These are phyloP conservation scores for Pleurotus tuoliensis DNA, from an alignment of 768 basidiomycete genomes.

Conservation along the genomic window DNA sequence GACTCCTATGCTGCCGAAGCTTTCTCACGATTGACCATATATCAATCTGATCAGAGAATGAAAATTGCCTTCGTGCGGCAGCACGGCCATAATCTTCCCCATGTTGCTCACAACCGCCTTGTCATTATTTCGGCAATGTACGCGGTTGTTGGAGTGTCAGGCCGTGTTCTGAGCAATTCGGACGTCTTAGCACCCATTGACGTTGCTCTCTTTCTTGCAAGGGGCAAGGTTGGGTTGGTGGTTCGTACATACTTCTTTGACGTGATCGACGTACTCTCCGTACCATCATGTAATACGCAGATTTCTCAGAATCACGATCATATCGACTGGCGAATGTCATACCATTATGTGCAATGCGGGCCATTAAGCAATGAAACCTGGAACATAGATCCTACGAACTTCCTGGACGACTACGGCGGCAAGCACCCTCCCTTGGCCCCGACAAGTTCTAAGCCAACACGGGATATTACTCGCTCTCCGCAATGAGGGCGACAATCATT, in stretches of 20 bases:
- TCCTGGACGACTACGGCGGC: neutral
- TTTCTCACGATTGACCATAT: no score
- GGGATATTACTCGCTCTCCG: constrained; percentile 56
- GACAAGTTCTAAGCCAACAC: neutral
- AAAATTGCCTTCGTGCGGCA: constrained; percentile 64
- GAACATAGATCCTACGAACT: constrained; percentile 1
- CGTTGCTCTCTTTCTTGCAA: constrained; percentile 34
- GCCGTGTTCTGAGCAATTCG: constrained; percentile 70
- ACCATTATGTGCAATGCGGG: neutral
- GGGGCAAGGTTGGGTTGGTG: constrained; percentile 76
- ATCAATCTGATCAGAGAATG: neutral
- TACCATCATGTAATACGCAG: no score
- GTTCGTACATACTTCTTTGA: constrained; percentile 40
- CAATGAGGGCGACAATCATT: constrained; percentile 86
- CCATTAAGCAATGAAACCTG: constrained; percentile 4
- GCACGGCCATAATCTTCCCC: constrained; percentile 75
- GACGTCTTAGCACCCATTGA: constrained; percentile 82
- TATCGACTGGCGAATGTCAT: no score
- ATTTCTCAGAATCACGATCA: no score
- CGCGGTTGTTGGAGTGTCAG: constrained; percentile 88
- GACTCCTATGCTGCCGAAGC: no score
- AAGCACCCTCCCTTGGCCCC: neutral
- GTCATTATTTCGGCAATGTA: constrained; percentile 28
- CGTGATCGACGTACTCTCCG: no score
- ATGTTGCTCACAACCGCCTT: constrained; percentile 84